Percentiles rank a stretch among this genome's conserved stretches.
Evolutionary conservation across 2,329 filamentous ascomycete genomes (phyloP).

Genomic region (Sclerotiophoma versabilis): DNA sequence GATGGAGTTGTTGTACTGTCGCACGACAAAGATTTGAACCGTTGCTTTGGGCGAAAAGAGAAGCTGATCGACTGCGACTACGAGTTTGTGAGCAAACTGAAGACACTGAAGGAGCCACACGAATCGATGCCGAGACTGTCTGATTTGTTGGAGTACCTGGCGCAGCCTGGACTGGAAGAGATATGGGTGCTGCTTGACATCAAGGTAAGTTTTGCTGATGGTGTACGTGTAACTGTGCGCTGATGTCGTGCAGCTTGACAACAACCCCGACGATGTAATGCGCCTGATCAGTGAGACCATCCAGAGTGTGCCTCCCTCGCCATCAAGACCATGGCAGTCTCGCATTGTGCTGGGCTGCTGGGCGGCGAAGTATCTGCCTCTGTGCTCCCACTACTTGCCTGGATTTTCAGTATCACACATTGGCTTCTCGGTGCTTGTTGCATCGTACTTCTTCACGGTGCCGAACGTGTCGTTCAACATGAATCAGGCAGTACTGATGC

Average conservation of each 20-base stretch:
- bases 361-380: constrained; percentile 75
- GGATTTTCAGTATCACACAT: constrained; percentile 72
- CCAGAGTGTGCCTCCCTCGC: constrained; percentile 54
- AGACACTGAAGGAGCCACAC: constrained; percentile 71
- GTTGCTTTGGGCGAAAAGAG: constrained; percentile 80
- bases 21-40: constrained; percentile 78
- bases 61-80: constrained; percentile 80
- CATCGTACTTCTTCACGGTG: constrained; percentile 71
- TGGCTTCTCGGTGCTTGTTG: constrained; percentile 70
- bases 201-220: constrained; percentile 66
- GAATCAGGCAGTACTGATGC: constrained; percentile 71
- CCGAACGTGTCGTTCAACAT: constrained; percentile 81
- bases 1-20: constrained; percentile 87
- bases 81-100: constrained; percentile 72
- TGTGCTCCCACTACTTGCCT: constrained; percentile 68
- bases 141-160: constrained; percentile 77
- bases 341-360: constrained; percentile 84
- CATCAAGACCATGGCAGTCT: constrained; percentile 68
- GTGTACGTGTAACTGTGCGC: not conserved
- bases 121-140: constrained; percentile 75
- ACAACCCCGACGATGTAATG: constrained; percentile 75
- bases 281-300: constrained; percentile 71
- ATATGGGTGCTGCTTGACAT: constrained; percentile 89
- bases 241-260: constrained; percentile 63
- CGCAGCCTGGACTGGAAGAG: constrained; percentile 67